Percentiles rank a stretch among this genome's conserved stretches.
phyloP scores from a whole-genome alignment of 176 grass and related monocot genomes.

The Carex scoparia region DNA sequence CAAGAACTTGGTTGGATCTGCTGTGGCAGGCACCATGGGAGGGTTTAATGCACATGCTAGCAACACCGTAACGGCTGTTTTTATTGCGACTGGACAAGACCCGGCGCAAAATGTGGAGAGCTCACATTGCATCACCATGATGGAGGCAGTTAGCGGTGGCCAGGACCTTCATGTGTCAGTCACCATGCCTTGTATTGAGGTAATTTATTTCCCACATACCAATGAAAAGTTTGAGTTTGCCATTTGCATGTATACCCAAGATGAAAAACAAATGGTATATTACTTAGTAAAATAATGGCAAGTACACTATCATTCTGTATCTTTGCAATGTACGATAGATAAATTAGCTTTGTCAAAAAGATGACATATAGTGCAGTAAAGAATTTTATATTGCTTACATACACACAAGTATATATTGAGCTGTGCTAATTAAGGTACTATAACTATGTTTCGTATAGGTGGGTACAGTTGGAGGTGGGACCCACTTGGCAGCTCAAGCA shows the following conservation, averaged over 20 bases:
- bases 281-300: background rate
- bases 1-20: conserved; percentile 24
- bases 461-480: conserved; percentile 83
- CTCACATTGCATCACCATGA: conserved; percentile 27
- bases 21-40: conserved; percentile 12
- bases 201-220: background rate
- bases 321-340: too few relatives aligned
- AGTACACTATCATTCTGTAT: background rate
- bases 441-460: conserved; percentile 40
- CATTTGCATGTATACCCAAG: background rate
- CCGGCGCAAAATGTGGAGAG: conserved; percentile 20
- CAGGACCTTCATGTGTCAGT: conserved; percentile 22
- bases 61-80: conserved; percentile 20
- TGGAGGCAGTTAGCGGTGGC: conserved; percentile 7
- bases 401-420: background rate
- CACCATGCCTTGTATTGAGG: conserved; percentile 23
- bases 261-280: background rate
- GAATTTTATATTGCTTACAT: too few relatives aligned
- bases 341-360: too few relatives aligned
- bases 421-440: background rate
- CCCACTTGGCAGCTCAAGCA: conserved; percentile 65
- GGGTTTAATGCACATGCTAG: conserved; percentile 30
- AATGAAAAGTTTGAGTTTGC: background rate
- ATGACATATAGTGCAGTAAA: too few relatives aligned
- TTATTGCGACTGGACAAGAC: conserved; percentile 26